Conservation (phyloP, 768 basidiomycete species). For the Suillus decipiens region DNA sequence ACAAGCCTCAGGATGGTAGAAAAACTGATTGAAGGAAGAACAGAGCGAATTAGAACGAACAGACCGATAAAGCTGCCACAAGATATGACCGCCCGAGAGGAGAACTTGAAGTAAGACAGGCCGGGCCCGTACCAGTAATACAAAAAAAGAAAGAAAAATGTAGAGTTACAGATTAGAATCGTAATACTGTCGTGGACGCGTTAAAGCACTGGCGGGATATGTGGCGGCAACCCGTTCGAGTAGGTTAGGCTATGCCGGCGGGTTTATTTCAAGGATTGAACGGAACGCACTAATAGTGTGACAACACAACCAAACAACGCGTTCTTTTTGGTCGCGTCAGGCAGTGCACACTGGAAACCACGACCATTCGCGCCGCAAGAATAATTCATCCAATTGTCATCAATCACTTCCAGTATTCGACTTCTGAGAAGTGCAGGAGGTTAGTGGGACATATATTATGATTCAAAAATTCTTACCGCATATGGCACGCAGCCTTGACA, state of each 20-base stretch:
- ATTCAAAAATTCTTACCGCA: not conserved
- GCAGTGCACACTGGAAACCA: not conserved
- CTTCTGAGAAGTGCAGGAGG: not conserved
- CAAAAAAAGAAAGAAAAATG: slow-evolving; percentile 5
- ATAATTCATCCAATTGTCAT: not conserved
- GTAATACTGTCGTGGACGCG: slow-evolving; percentile 29
- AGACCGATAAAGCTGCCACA: slow-evolving; percentile 5
- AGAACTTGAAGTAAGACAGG: not conserved
- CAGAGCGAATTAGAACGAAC: slow-evolving; percentile 10
- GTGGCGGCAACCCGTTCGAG: slow-evolving; percentile 20
- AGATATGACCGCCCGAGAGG: slow-evolving; percentile 6
- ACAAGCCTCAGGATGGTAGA: slow-evolving; percentile 13
- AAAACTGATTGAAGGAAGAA: slow-evolving; percentile 1
- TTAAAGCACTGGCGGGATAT: slow-evolving; percentile 18
- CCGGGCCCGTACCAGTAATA: slow-evolving; percentile 4
- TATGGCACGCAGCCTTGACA: not conserved
- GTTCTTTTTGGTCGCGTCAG: not conserved
- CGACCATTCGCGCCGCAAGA: not conserved
- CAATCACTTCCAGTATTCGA: not conserved
- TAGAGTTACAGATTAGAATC: slow-evolving; percentile 28
- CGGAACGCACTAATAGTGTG: not conserved
- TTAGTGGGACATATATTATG: not conserved
- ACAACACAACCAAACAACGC: slow-evolving; percentile 31
- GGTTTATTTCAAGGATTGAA: slow-evolving; percentile 6
- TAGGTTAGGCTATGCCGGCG: slow-evolving; percentile 12